These are phyloP conservation scores for Rhododendron molle DNA, from an alignment of 148 eudicot species.

Conservation along the genomic window DNA sequence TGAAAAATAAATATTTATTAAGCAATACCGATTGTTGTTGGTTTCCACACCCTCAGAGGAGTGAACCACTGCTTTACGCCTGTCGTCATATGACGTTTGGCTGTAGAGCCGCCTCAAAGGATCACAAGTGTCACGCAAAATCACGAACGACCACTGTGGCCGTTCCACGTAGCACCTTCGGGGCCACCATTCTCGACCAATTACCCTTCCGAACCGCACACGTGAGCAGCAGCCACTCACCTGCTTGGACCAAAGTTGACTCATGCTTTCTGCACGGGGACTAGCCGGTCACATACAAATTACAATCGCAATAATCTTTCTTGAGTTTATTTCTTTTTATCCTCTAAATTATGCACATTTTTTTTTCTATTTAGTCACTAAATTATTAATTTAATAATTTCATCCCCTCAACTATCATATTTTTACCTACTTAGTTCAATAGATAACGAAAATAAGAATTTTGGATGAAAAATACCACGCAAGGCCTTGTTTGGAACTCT, in stretches of 20 bases:
- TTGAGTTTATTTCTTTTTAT: no score
- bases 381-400: no score
- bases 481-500: no score
- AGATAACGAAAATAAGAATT: no score
- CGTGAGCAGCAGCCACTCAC: neutral
- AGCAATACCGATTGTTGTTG: neutral
- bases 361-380: no score
- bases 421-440: no score
- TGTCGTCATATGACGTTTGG: neutral
- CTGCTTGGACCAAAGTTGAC: neutral
- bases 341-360: no score
- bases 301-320: no score
- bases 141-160: neutral
- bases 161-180: neutral
- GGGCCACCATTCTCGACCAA: neutral
- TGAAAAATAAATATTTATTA: no score
- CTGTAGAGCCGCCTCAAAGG: neutral
- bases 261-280: neutral
- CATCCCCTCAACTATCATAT: no score
- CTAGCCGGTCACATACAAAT: neutral
- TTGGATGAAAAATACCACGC: no score
- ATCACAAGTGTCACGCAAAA: neutral
- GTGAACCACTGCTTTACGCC: neutral
- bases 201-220: neutral
- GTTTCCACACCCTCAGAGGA: neutral